These are phyloP conservation scores for Elsinoe necatrix DNA, from an alignment of 2,329 filamentous ascomycete genomes.

Conservation along the genomic window DNA sequence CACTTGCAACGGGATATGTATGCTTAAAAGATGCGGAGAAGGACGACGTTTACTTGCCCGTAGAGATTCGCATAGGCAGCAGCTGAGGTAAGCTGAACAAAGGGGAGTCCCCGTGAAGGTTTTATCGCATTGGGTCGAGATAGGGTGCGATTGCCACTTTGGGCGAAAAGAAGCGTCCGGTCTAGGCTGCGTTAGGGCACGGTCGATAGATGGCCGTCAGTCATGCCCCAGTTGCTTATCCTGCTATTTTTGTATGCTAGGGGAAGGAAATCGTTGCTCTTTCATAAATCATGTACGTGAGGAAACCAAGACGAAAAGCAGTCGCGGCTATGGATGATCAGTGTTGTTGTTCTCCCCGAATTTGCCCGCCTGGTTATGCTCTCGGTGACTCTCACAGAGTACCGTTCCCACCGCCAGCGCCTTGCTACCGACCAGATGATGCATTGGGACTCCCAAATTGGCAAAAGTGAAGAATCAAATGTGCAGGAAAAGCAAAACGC, in stretches of 20 bases:
- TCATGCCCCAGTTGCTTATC: neutral
- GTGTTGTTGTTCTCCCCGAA: neutral
- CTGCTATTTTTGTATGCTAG: neutral
- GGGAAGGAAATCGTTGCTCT: neutral
- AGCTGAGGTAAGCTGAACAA: neutral
- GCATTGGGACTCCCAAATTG: neutral
- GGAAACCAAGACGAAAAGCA: neutral
- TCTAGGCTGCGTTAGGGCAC: constrained; percentile 1
- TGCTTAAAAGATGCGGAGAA: neutral
- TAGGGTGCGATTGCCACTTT: neutral
- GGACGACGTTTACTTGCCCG: neutral
- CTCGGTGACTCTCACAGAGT: neutral
- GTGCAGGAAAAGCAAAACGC: neutral
- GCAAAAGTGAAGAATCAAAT: neutral
- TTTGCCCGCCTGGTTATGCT: neutral
- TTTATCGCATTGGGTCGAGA: neutral
- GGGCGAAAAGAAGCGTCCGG: neutral
- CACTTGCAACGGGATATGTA: neutral
- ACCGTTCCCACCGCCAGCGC: constrained; percentile 3
- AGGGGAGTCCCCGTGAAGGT: neutral
- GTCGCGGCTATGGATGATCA: neutral
- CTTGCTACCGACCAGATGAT: neutral
- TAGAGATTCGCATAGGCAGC: neutral
- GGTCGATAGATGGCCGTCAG: neutral
- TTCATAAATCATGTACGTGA: constrained; percentile 7